These are phyloP conservation scores for Starmera amethionina DNA, from an alignment of 805 yeast genomes.

Conservation along the genomic window DNA sequence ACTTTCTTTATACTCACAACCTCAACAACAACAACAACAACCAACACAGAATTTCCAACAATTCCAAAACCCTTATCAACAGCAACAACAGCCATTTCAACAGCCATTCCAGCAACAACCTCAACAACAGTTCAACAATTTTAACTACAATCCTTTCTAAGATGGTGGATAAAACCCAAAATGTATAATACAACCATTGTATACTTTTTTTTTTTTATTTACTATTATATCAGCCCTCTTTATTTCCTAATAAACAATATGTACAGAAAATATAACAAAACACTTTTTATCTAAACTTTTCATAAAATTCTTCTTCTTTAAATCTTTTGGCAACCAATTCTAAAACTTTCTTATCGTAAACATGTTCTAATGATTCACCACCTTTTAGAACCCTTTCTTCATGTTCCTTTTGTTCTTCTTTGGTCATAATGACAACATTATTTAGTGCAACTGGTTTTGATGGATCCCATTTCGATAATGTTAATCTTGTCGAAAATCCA, in stretches of 20 bases:
- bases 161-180: too few species aligned
- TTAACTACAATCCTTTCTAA: not conserved
- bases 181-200: not conserved
- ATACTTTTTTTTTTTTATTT: not conserved
- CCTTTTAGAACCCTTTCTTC: conserved; percentile 68
- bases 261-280: not conserved
- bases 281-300: conserved; percentile 33
- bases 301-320: conserved; percentile 65
- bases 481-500: conserved; percentile 68
- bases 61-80: not conserved
- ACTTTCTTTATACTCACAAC: conserved; percentile 26
- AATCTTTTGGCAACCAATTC: conserved; percentile 53
- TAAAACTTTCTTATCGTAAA: conserved; percentile 53
- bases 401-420: conserved; percentile 75
- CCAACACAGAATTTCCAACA: not conserved
- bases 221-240: not conserved
- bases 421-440: conserved; percentile 81
- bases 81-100: conserved; percentile 4
- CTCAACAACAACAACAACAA: conserved; percentile 26
- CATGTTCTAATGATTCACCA: conserved; percentile 49
- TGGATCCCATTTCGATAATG: conserved; percentile 82
- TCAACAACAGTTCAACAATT: conserved; percentile 1
- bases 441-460: conserved; percentile 51
- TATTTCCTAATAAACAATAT: too few species aligned
- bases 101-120: not conserved